phyloP scores from a whole-genome alignment of 2,329 filamentous ascomycete genomes.

The Calonectria ilicicola region DNA sequence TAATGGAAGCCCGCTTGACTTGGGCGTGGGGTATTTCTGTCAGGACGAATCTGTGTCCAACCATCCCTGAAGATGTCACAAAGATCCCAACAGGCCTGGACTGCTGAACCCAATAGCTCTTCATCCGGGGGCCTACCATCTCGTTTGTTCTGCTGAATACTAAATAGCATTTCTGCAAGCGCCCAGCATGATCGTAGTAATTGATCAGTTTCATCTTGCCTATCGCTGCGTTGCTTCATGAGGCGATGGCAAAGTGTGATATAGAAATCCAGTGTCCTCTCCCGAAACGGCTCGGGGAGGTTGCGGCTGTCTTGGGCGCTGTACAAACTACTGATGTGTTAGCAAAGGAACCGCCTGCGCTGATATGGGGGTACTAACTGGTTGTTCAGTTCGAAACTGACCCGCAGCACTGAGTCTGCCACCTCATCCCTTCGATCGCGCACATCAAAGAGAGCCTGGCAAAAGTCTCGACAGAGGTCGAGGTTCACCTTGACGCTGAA shows the following conservation, averaged over 20 bases:
- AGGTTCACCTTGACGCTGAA: slow-evolving; percentile 80
- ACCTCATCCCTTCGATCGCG: slow-evolving; percentile 81
- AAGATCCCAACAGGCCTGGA: slow-evolving; percentile 94
- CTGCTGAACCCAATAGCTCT: slow-evolving; percentile 86
- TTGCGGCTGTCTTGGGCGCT: slow-evolving; percentile 86
- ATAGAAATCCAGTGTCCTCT: slow-evolving; percentile 93
- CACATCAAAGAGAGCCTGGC: slow-evolving; percentile 90
- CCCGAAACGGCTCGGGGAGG: slow-evolving; percentile 87
- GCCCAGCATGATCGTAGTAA: slow-evolving; percentile 90
- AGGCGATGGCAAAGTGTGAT: slow-evolving; percentile 92
- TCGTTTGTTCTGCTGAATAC: slow-evolving; percentile 82
- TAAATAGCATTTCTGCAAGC: slow-evolving; percentile 93
- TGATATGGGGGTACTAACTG: slow-evolving; percentile 66
- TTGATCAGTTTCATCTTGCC: slow-evolving; percentile 85
- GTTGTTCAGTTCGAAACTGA: slow-evolving; percentile 96
- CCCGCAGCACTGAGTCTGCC: slow-evolving; percentile 86
- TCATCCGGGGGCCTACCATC: slow-evolving; percentile 82
- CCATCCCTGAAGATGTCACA: slow-evolving; percentile 94
- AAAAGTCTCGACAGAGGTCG: slow-evolving; percentile 92
- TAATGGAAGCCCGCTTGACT: slow-evolving; percentile 79
- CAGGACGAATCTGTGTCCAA: slow-evolving; percentile 89
- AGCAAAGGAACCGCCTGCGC: slow-evolving; percentile 29
- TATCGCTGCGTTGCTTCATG: slow-evolving; percentile 91
- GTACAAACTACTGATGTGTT: slow-evolving; percentile 70
- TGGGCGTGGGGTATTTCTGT: slow-evolving; percentile 86